Evolutionary conservation across 139 green algal genomes (phyloP).

Genomic region (Chlorella sorokiniana): DNA sequence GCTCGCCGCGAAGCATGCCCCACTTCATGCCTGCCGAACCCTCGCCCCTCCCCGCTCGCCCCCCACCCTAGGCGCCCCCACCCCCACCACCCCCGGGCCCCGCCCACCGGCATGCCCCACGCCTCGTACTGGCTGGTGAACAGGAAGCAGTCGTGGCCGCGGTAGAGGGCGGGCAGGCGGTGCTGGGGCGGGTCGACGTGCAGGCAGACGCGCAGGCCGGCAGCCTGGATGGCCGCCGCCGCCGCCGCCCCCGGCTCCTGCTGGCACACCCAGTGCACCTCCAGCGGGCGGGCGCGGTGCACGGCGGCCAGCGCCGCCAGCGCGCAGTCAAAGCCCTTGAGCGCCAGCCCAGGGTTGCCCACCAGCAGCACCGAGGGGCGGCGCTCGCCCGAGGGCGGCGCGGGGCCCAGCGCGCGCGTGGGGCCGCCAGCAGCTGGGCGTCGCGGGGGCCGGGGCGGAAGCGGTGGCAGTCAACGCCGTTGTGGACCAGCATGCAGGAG

Average conservation of each 20-base stretch:
- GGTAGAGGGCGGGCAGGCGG: constrained; percentile 62
- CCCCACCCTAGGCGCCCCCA: too few species aligned
- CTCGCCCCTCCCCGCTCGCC: too few species aligned
- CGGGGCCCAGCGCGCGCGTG: too few species aligned
- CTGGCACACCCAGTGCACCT: constrained; percentile 74
- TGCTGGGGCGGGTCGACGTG: constrained; percentile 55
- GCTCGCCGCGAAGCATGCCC: too few species aligned
- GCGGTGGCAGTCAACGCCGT: constrained; percentile 66
- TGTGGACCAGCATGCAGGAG: constrained; percentile 60
- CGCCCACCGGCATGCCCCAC: constrained; percentile 79
- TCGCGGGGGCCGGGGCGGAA: constrained; percentile 45
- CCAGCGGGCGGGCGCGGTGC: constrained; percentile 27
- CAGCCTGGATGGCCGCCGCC: constrained; percentile 36
- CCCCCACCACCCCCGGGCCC: too few species aligned
- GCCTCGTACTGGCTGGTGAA: constrained; percentile 75
- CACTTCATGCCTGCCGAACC: too few species aligned
- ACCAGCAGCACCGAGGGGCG: constrained; percentile 60
- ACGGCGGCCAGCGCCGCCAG: constrained; percentile 54
- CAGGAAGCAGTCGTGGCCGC: constrained; percentile 64
- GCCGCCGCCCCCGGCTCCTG: constrained; percentile 31
- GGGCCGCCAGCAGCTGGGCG: background rate
- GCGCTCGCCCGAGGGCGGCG: background rate
- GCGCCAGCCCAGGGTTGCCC: constrained; percentile 64
- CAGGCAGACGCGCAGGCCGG: constrained; percentile 49
- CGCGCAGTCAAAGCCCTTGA: constrained; percentile 73